Base-by-base conservation (phyloP, 2,329 filamentous ascomycete genomes). In the Monosporascus ibericus region DNA sequence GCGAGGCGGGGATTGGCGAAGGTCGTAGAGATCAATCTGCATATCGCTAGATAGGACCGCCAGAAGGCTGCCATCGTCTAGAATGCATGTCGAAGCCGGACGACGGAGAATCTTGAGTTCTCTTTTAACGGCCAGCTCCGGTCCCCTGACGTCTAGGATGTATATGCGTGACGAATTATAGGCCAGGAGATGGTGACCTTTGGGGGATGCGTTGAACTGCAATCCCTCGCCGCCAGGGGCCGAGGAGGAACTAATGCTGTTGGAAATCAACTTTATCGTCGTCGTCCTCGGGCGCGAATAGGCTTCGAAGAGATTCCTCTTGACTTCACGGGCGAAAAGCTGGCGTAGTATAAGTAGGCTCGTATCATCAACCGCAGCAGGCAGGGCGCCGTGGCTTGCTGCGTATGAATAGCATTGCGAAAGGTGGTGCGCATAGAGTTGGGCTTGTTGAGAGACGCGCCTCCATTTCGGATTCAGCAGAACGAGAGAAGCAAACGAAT, bases 101-200 rank as follows among this genome's bases (percentile, higher is more conserved):
- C 89, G 80, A 49, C 90, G 81, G 56, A 86, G 73, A 46, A 92
- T 87, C 70, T 92, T 92, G 62, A 95, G 77, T 68, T 95, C 90
- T 58, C 90, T 81, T 65, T 81, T 81, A 34, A 92, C 86, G 15
- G 75, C 72, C 18, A 90, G 71, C 6, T 79, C 74, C 38, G 81
- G 70, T 1, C 75, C 75, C 22, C 80, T 78, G 3, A 88, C 75
- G 65, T 92, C 85, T 49, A 95, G 74, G 36, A 95, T 81, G 61
- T 92, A 87, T 58, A 95, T 88, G 52, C 90, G 80, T 14, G 90
- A 92, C 38, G 90, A 95, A 68, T 90, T 95, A 68, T 91, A 88
- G 49, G 88, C 90, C 40, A 95, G 78, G 30, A 95, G 72, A 60
- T 86, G 82, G 59, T 86, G 84, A 2, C 89, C 90, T 50, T 80